phyloP scores from a whole-genome alignment of 352 stramenopile species.

The Pythium rhizo-oryzae region DNA sequence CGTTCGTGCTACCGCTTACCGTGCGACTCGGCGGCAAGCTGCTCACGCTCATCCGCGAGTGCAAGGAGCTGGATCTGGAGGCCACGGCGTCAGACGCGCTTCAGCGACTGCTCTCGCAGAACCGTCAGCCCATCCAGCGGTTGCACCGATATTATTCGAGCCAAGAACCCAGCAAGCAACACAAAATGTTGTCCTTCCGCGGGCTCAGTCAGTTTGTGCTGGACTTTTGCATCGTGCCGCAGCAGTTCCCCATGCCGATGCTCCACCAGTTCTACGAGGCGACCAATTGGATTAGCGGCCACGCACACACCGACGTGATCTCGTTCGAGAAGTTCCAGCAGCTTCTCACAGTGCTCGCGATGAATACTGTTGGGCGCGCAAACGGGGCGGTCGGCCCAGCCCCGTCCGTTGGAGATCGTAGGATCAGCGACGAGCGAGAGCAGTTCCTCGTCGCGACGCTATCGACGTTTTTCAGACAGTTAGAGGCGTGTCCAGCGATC shows the following conservation, averaged over 20 bases:
- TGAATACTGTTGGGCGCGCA: constrained; percentile 1
- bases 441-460: constrained; percentile 10
- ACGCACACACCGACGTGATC: constrained; percentile 62
- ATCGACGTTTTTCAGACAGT: constrained; percentile 7
- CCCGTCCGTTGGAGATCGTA: neutral
- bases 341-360: constrained; percentile 41
- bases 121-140: constrained; percentile 44
- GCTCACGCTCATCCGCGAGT: constrained; percentile 48
- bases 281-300: constrained; percentile 69
- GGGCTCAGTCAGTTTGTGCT: constrained; percentile 46
- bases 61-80: constrained; percentile 59
- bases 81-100: constrained; percentile 23
- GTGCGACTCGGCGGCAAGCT: constrained; percentile 49
- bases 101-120: constrained; percentile 36
- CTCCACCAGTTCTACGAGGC: constrained; percentile 62
- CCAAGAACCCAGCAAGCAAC: constrained; percentile 32
- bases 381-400: neutral
- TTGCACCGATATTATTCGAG: constrained; percentile 62
- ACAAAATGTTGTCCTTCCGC: constrained; percentile 64
- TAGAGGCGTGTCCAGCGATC: constrained; percentile 15
- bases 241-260: constrained; percentile 28
- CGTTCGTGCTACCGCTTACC: constrained; percentile 54
- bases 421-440: constrained; percentile 9
- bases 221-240: constrained; percentile 50
- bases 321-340: constrained; percentile 74